These are phyloP conservation scores for Rhizopogon vesiculosus DNA, from an alignment of 768 basidiomycete species.

Conservation along the genomic window DNA sequence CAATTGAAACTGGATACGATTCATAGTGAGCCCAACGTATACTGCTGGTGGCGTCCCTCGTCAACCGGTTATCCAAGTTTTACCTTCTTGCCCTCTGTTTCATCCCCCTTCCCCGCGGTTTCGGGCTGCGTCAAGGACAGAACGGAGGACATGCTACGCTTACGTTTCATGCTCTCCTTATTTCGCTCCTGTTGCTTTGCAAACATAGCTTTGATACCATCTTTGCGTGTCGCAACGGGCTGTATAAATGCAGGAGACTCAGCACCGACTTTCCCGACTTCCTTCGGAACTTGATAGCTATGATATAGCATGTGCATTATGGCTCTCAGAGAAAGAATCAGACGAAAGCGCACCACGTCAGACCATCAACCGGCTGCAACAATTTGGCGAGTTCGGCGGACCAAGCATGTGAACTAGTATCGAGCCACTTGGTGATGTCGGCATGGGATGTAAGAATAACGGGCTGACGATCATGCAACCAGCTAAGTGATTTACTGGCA, in stretches of 20 bases:
- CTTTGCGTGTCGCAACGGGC: conserved; percentile 73
- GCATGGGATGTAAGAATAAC: conserved; percentile 66
- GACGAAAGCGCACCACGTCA: conserved; percentile 59
- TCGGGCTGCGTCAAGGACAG: neutral
- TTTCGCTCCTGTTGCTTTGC: conserved; percentile 43
- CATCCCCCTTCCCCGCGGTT: conserved; percentile 1
- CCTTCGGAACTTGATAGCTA: conserved; percentile 85
- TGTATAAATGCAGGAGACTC: conserved; percentile 82
- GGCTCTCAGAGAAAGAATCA: neutral
- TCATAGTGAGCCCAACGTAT: no score
- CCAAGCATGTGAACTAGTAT: conserved; percentile 68
- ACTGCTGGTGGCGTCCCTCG: no score
- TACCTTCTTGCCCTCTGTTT: conserved; percentile 15
- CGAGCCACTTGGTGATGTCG: conserved; percentile 73
- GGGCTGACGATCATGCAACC: conserved; percentile 91
- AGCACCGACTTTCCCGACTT: conserved; percentile 86
- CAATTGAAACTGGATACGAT: no score
- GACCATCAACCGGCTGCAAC: conserved; percentile 57
- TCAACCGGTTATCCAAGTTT: conserved; percentile 9
- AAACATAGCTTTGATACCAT: conserved; percentile 85
- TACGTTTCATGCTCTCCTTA: conserved; percentile 19
- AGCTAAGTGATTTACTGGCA: conserved; percentile 62
- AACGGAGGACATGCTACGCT: conserved; percentile 18
- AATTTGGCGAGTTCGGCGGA: conserved; percentile 51
- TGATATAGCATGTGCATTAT: neutral